These are phyloP conservation scores for Fusarium pseudocircinatum DNA, from an alignment of 2,329 filamentous ascomycete species.

Conservation along the genomic window DNA sequence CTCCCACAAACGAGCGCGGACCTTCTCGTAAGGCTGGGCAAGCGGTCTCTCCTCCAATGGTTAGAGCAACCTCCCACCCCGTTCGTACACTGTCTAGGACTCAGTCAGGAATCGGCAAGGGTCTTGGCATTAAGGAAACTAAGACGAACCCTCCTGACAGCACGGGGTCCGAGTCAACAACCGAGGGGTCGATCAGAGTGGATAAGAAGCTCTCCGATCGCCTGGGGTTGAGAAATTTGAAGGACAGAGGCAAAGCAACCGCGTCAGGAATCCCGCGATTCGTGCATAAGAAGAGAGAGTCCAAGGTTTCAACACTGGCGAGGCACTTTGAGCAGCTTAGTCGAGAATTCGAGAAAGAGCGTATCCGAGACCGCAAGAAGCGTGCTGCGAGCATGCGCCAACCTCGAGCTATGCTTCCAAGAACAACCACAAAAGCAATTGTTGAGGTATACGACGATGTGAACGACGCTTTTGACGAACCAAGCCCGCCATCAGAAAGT, in stretches of 20 bases:
- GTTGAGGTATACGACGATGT: conserved; percentile 97
- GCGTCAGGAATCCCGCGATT: conserved; percentile 91
- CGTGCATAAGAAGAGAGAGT: conserved; percentile 76
- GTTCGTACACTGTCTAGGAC: conserved; percentile 57
- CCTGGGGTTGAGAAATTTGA: conserved; percentile 72
- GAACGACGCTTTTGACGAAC: conserved; percentile 89
- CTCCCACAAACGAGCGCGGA: conserved; percentile 47
- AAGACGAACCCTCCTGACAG: conserved; percentile 43
- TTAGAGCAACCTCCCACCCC: conserved; percentile 64
- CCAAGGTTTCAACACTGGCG: conserved; percentile 89
- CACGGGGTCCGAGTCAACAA: conserved; percentile 32
- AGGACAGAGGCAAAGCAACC: conserved; percentile 63
- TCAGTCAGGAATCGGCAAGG: conserved; percentile 57
- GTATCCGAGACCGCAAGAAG: conserved; percentile 84
- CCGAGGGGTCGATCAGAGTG: conserved; percentile 56
- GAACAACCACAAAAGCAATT: conserved; percentile 92
- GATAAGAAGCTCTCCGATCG: conserved; percentile 85
- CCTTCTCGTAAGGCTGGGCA: conserved; percentile 57
- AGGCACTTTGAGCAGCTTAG: conserved; percentile 97
- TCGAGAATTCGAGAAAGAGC: conserved; percentile 94
- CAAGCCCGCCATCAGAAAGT: conserved; percentile 63
- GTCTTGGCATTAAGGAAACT: conserved; percentile 49
- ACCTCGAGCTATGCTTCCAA: conserved; percentile 82
- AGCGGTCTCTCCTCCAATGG: conserved; percentile 61
- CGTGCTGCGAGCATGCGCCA: conserved; percentile 77